Evolutionary conservation across 441 rosid species (phyloP), one percentile per base, ranked within the genome.

Genomic region (Euphorbia corollata): DNA sequence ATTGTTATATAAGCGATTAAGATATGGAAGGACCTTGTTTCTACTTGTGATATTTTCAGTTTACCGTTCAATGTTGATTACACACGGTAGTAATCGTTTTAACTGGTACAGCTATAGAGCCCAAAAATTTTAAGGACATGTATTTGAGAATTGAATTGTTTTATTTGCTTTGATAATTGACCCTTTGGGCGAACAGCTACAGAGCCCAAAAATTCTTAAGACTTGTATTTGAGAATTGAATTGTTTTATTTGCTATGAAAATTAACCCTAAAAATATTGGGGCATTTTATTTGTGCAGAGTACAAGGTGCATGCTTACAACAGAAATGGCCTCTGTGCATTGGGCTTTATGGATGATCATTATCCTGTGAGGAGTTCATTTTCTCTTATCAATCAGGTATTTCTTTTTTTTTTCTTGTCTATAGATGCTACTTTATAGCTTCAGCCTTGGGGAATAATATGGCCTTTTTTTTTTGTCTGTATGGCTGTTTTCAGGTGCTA

Each of bases 291-390:
- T 27, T 18, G 5, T 57, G 48, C 69, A 93, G 99, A 89, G 84
- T 89, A 93, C 80, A 89, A 82, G 87, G 97, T 93, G 71, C 97
- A 91, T 68, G 75, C 93, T 43, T 91, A 91, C 77, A 90, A 86
- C 75, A 76, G 84, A 38, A 87, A 91, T 80, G 97, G 97, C 27
- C 93, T 91, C 36, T 85, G 91, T 68, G 90, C 85, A 3, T 45
- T 89, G 78, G 97, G 95, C 3, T 93, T 93, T 74, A 91, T 93
- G 99, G 97, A 93, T 64, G 96, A 86, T 83, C 89, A 86, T 66
- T 89, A 89, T 71, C 96, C 99, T 2, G 97, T 90, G 69, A 89
- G 97, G 51, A 93, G 97, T 63, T 84, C 97, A 11, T 93, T 93
- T 68, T 91, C 96, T 51, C 85, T 93, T 82, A 89, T 93, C 72